Evolutionary conservation across 2,329 filamentous ascomycete species (phyloP).

Genomic region (Diaporthe amygdali): DNA sequence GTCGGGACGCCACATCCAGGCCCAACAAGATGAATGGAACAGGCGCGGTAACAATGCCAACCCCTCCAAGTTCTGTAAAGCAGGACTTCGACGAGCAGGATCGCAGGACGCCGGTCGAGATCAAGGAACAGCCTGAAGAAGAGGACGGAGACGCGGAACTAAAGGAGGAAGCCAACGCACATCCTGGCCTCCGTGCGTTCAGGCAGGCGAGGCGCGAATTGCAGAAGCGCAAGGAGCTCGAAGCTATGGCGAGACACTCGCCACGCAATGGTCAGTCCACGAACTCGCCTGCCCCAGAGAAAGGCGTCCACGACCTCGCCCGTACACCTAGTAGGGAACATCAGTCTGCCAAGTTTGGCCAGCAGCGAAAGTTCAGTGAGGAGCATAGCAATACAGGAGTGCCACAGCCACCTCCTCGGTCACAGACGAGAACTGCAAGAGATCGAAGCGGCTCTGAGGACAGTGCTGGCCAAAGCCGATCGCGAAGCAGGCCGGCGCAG

Average conservation of each 20-base stretch:
- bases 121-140: constrained; percentile 25
- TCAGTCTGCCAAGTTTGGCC: constrained; percentile 46
- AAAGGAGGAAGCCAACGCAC: constrained; percentile 45
- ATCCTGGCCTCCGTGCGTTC: constrained; percentile 61
- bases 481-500: constrained; percentile 44
- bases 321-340: constrained; percentile 50
- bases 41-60: constrained; percentile 47
- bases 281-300: constrained; percentile 6
- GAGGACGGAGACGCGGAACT: constrained; percentile 17
- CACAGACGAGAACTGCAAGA: constrained; percentile 45
- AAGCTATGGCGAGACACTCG: constrained; percentile 48
- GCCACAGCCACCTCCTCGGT: constrained; percentile 31
- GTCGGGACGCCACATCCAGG: constrained; percentile 53
- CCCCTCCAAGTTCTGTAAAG: constrained; percentile 45
- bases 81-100: constrained; percentile 42
- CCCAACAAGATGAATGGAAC: constrained; percentile 67
- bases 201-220: constrained; percentile 62
- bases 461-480: constrained; percentile 48
- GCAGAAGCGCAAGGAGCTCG: constrained; percentile 60
- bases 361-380: constrained; percentile 48
- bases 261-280: background rate
- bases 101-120: background rate
- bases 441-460: constrained; percentile 62
- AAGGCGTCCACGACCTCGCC: constrained; percentile 18
- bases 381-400: constrained; percentile 39